Percentiles rank a stretch among this genome's conserved stretches.
Evolutionary conservation across 495 filamentous ascomycete genomes (phyloP).

Genomic region (Lepidopterella palustris): DNA sequence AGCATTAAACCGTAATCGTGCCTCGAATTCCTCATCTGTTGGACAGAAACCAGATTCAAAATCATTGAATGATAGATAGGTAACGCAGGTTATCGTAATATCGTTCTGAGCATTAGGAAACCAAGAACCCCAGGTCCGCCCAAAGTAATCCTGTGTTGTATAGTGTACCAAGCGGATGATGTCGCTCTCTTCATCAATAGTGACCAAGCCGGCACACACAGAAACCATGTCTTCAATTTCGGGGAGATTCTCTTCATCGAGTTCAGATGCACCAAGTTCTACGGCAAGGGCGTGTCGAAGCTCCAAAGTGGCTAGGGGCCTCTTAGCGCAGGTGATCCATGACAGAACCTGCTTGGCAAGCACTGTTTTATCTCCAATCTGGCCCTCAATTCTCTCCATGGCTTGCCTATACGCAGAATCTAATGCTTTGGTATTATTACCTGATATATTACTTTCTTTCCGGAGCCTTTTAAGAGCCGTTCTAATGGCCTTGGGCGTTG

Average conservation of each 20-base stretch:
- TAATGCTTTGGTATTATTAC: no score
- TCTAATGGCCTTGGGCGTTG: not conserved
- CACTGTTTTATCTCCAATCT: conserved; percentile 22
- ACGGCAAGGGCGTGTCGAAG: conserved; percentile 46
- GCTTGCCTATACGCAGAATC: conserved; percentile 39
- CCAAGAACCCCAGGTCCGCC: not conserved
- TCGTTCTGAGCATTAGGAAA: not conserved
- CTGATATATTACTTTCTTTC: not conserved
- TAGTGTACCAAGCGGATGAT: conserved; percentile 48
- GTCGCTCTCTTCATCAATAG: conserved; percentile 40
- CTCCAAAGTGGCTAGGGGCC: conserved; percentile 40
- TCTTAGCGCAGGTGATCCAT: conserved; percentile 25
- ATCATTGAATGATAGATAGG: conserved; percentile 2
- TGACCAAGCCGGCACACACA: conserved; percentile 48
- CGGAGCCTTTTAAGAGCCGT: not conserved
- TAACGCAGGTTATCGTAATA: not conserved
- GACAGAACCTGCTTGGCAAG: conserved; percentile 31
- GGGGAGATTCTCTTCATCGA: conserved; percentile 41
- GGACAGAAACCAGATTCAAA: conserved; percentile 20
- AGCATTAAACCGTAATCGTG: conserved; percentile 24
- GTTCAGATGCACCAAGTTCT: conserved; percentile 17
- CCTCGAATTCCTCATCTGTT: conserved; percentile 28
- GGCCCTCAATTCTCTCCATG: conserved; percentile 40
- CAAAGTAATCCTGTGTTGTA: conserved; percentile 5
- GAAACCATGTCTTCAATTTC: conserved; percentile 39